phyloP scores from a whole-genome alignment of 257 asterid species.

The Solanum sparsipilum region DNA sequence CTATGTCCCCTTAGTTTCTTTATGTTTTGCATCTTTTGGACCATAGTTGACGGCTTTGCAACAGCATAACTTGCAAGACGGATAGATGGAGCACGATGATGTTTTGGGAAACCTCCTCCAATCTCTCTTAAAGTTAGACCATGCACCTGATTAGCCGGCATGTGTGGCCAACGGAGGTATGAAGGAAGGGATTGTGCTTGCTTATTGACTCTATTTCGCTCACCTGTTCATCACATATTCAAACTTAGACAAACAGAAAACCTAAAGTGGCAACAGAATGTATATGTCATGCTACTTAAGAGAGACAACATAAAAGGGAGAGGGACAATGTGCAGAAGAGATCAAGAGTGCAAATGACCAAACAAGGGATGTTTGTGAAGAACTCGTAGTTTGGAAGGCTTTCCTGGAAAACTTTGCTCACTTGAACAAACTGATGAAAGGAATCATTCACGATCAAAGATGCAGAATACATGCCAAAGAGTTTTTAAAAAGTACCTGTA shows the following conservation, averaged over 20 bases:
- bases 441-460: background rate
- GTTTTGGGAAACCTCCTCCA: constrained; percentile 95
- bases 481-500: background rate
- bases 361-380: background rate
- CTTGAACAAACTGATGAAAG: background rate
- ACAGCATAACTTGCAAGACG: constrained; percentile 89
- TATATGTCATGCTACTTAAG: background rate
- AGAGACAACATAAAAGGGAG: background rate
- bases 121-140: constrained; percentile 91
- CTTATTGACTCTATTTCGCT: constrained; percentile 42
- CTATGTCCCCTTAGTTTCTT: constrained; percentile 88
- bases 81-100: constrained; percentile 89
- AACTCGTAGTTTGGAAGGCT: background rate
- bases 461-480: background rate
- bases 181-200: constrained; percentile 38
- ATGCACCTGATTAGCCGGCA: constrained; percentile 86
- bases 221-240: constrained; percentile 44
- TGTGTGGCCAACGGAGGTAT: constrained; percentile 95
- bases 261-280: background rate
- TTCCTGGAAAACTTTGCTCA: background rate
- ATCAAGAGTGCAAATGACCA: background rate
- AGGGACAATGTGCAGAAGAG: background rate
- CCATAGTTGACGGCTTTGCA: constrained; percentile 96
- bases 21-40: constrained; percentile 84
- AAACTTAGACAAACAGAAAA: background rate